A percentile compares a stretch with the other conserved stretches of the same genome.
Evolutionary conservation across 2,329 filamentous ascomycete species (phyloP).

Genomic region (Talaromyces marneffei): DNA sequence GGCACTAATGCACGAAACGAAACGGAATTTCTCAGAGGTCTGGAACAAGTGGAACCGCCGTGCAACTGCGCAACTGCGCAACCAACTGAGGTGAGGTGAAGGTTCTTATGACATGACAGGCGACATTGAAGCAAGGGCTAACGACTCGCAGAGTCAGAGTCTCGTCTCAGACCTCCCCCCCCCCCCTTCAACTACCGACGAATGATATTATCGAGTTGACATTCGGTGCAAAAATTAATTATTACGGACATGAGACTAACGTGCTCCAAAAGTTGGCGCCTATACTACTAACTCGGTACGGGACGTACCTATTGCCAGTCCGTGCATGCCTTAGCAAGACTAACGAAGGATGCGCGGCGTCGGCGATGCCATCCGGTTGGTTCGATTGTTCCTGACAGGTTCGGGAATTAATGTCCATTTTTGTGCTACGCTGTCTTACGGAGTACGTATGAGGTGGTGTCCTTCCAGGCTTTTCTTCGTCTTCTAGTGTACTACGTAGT

Average conservation of each 20-base stretch:
- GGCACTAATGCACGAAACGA: neutral
- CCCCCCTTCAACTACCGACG: neutral
- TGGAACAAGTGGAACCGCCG: neutral
- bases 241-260: neutral
- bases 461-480: neutral
- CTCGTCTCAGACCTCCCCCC: neutral
- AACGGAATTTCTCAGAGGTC: neutral
- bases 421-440: no score
- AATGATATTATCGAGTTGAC: neutral
- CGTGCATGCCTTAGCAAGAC: neutral
- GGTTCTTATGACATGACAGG: no score
- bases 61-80: neutral
- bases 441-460: neutral
- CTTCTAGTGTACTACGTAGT: no score
- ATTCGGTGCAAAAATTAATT: neutral
- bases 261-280: no score
- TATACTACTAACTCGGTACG: no score
- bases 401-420: neutral
- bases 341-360: constrained; percentile 6
- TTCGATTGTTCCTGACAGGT: constrained; percentile 1
- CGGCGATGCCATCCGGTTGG: constrained; percentile 7
- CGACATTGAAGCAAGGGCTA: neutral
- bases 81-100: no score
- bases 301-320: no score
- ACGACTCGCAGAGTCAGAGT: neutral